phyloP scores from a whole-genome alignment of 139 green algal species.

The Volvox africanus region DNA sequence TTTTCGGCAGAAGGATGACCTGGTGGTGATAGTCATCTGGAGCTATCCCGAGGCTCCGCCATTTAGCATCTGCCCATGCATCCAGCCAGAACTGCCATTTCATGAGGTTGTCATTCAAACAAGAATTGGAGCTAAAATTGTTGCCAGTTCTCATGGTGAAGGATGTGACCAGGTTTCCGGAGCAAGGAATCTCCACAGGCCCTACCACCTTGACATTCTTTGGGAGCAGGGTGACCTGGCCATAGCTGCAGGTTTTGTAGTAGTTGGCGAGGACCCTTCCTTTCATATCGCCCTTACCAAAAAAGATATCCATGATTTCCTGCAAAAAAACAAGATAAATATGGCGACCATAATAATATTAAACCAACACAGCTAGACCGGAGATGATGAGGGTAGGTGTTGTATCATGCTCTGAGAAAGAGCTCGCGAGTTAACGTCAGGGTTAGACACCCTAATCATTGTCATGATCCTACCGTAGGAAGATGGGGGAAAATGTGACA shows the following conservation, averaged over 20 bases:
- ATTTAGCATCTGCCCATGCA: not conserved
- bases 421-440: no score
- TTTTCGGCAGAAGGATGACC: not conserved
- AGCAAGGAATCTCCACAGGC: not conserved
- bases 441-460: no score
- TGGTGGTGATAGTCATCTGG: not conserved
- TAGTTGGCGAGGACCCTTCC: not conserved
- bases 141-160: not conserved
- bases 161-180: not conserved
- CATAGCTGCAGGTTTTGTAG: not conserved
- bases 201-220: not conserved
- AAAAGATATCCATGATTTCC: not conserved
- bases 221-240: not conserved
- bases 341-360: no score
- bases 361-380: not conserved
- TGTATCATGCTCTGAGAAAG: not conserved
- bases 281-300: not conserved
- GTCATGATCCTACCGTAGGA: no score
- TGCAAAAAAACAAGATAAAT: not conserved
- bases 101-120: not conserved
- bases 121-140: not conserved
- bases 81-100: slow-evolving; percentile 4
- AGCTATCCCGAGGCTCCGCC: not conserved
- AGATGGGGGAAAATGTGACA: not conserved
- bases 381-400: not conserved